Conservation (phyloP, 2,329 filamentous ascomycete species). For the Botryotinia calthae region DNA sequence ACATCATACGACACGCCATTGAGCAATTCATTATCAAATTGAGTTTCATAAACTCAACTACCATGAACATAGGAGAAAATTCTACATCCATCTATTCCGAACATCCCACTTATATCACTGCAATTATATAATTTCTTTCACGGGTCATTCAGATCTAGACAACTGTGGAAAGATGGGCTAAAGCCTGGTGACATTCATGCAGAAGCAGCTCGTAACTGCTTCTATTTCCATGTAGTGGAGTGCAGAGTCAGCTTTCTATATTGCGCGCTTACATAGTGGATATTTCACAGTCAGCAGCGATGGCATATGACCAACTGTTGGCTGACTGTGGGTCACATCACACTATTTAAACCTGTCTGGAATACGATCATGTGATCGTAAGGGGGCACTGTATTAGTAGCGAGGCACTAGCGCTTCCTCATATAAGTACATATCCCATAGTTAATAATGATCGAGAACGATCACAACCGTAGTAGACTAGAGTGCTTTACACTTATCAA, state of each 20-base stretch:
- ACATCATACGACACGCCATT: not conserved
- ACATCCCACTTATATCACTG: not conserved
- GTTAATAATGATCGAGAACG: no score
- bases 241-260: not conserved
- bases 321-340: not conserved
- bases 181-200: not conserved
- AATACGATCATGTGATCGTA: no score
- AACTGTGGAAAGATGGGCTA: no score
- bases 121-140: not conserved
- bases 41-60: not conserved
- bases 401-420: no score
- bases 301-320: not conserved
- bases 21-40: not conserved
- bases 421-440: no score
- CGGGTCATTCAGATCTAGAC: not conserved
- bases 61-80: no score
- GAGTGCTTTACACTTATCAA: no score
- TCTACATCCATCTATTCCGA: not conserved
- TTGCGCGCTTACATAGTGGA: not conserved
- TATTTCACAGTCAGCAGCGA: not conserved
- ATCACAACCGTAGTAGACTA: no score
- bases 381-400: no score
- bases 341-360: no score
- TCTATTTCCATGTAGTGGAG: not conserved
- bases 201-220: not conserved